Conservation (phyloP, 805 yeast genomes). For the Brettanomyces anomalus region DNA sequence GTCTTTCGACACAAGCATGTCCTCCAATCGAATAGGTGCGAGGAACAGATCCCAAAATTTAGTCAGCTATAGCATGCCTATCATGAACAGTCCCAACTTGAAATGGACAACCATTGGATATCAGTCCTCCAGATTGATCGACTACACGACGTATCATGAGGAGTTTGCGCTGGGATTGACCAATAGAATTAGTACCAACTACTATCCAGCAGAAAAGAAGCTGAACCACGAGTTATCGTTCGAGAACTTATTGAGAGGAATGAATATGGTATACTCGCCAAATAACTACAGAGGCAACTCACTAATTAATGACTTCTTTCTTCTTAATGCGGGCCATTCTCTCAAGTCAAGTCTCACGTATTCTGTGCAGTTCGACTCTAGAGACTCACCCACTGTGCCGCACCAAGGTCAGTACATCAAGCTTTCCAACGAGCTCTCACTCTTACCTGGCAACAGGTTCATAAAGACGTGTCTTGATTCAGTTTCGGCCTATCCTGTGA, state of each 20-base stretch:
- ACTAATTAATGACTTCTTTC: constrained; percentile 23
- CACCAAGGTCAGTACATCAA: constrained; percentile 31
- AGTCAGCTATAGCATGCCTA: constrained; percentile 37
- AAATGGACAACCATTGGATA: constrained; percentile 31
- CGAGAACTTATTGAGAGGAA: constrained; percentile 37
- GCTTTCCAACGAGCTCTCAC: constrained; percentile 17
- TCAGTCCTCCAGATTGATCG: constrained; percentile 37
- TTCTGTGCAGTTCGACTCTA: constrained; percentile 32
- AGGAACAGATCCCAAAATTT: constrained; percentile 38
- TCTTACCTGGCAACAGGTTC: constrained; percentile 24
- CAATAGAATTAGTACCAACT: constrained; percentile 30
- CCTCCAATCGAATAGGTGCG: constrained; percentile 38
- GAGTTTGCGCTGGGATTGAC: constrained; percentile 35
- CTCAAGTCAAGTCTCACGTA: constrained; percentile 37
- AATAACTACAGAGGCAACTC: constrained; percentile 21
- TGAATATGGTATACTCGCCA: constrained; percentile 14
- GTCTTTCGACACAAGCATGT: constrained; percentile 34
- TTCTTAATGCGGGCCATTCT: constrained; percentile 35
- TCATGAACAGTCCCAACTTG: constrained; percentile 31
- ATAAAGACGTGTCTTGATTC: constrained; percentile 34
- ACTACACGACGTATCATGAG: constrained; percentile 38
- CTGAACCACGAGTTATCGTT: constrained; percentile 39
- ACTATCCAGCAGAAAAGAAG: constrained; percentile 19
- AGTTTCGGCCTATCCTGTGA: constrained; percentile 24
- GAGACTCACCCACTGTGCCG: constrained; percentile 37